A percentile compares a stretch with the other conserved stretches of the same genome.
Conservation (phyloP, 139 green algal species). For the Astrephomene gubernaculifera region DNA sequence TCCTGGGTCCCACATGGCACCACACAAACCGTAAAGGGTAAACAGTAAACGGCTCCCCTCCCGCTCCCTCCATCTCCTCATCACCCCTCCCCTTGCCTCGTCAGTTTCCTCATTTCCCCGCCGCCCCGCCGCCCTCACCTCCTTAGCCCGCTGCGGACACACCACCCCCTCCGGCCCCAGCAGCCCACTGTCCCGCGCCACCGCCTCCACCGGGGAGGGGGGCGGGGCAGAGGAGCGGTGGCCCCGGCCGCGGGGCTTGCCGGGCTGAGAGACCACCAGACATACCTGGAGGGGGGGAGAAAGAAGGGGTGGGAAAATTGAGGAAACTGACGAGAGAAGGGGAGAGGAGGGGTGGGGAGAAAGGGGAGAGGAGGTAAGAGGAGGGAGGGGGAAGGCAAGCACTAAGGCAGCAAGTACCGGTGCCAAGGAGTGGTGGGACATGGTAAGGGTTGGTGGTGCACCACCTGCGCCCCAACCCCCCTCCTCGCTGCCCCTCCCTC, state of each 20-base stretch:
- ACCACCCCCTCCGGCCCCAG: constrained; percentile 61
- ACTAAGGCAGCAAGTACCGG: too few relatives aligned
- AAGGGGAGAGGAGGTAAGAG: background rate
- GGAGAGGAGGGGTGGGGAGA: background rate
- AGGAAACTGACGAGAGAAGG: background rate
- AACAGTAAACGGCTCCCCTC: background rate
- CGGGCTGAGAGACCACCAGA: constrained; percentile 88
- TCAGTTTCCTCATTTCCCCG: too few relatives aligned
- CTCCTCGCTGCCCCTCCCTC: too few relatives aligned
- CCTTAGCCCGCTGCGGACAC: constrained; percentile 64
- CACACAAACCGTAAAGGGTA: background rate
- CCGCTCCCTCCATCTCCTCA: background rate
- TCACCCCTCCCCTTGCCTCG: background rate
- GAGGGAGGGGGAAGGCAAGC: too few relatives aligned
- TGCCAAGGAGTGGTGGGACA: too few relatives aligned
- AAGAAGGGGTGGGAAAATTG: background rate
- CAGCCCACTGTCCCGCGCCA: constrained; percentile 63
- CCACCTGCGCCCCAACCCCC: too few relatives aligned
- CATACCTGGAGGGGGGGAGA: constrained; percentile 59
- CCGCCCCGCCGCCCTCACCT: constrained; percentile 49
- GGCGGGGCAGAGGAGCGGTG: constrained; percentile 70
- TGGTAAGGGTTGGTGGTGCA: too few relatives aligned
- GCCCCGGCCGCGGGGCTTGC: constrained; percentile 74
- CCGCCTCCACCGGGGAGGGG: constrained; percentile 77
- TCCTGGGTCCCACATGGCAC: background rate